Evolutionary conservation across 2,329 filamentous ascomycete species (phyloP).

Genomic region (Ceratocystis eucalypticola): DNA sequence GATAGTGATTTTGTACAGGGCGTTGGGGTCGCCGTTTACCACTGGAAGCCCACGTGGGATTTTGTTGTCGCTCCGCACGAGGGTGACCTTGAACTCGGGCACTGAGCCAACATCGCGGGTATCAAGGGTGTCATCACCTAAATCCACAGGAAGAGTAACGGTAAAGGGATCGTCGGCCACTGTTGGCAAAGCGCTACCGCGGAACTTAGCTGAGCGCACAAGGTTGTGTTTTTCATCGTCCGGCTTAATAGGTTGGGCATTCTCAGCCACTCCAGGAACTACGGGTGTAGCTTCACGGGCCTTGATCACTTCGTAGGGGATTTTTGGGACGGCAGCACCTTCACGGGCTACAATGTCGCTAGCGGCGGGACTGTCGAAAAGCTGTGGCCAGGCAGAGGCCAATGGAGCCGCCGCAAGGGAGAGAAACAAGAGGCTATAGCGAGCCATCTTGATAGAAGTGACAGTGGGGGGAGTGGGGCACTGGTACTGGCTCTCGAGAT

Average conservation of each 20-base stretch:
- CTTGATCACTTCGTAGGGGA: constrained; percentile 10
- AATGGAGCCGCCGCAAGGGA: constrained; percentile 9
- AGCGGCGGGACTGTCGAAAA: constrained; percentile 13
- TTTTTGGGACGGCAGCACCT: background rate
- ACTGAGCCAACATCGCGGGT: background rate
- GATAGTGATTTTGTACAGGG: constrained; percentile 16
- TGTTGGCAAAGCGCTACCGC: constrained; percentile 7
- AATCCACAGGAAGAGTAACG: constrained; percentile 12
- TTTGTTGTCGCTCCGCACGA: constrained; percentile 8
- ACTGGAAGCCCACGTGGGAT: constrained; percentile 13
- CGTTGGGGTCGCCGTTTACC: constrained; percentile 11
- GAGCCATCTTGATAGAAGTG: constrained; percentile 9
- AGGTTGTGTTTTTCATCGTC: constrained; percentile 5
- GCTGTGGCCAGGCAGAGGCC: constrained; percentile 17
- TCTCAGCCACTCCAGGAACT: background rate
- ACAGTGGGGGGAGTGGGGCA: background rate
- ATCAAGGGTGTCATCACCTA: background rate
- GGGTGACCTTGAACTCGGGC: constrained; percentile 10
- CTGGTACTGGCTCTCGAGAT: background rate
- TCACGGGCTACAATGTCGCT: background rate
- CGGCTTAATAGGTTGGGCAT: background rate
- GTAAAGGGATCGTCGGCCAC: constrained; percentile 6
- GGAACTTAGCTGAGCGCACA: constrained; percentile 5
- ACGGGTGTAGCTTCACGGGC: background rate
- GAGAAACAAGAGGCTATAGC: constrained; percentile 12